Evolutionary conservation across 176 grass and related monocot species (phyloP).

Genomic region (Carex myosuroides): DNA sequence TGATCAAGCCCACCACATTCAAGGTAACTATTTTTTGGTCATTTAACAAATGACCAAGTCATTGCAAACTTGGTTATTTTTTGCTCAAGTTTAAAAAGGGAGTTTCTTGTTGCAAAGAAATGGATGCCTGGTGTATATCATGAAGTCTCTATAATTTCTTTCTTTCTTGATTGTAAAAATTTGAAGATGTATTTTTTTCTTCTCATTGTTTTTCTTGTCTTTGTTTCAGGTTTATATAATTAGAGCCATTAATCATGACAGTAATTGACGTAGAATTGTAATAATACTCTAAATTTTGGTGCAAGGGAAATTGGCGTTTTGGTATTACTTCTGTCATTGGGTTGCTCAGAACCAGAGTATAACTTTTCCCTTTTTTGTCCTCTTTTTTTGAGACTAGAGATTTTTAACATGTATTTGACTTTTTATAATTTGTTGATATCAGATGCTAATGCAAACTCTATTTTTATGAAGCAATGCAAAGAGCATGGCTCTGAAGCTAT

Average conservation of each 20-base stretch:
- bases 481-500: slow-evolving; percentile 13
- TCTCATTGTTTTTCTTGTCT: slow-evolving; percentile 3
- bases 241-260: slow-evolving; percentile 33
- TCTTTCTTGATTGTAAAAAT: neutral
- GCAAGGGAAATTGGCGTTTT: neutral
- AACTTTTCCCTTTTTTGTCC: neutral
- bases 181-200: neutral
- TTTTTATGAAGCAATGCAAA: no score
- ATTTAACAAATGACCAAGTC: neutral
- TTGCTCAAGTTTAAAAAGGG: neutral
- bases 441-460: slow-evolving; percentile 8
- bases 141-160: neutral
- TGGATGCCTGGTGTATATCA: neutral
- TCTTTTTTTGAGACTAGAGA: neutral
- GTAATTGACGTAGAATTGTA: slow-evolving; percentile 11
- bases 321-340: neutral
- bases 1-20: slow-evolving; percentile 60
- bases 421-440: neutral
- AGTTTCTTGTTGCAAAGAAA: neutral
- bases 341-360: neutral
- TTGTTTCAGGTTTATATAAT: slow-evolving; percentile 57
- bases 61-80: neutral
- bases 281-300: neutral
- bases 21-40: slow-evolving; percentile 32
- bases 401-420: neutral